Percentiles rank a stretch among this genome's conserved stretches.
Evolutionary conservation across 345 rosid genomes (phyloP).

Genomic region (Orychophragmus violaceus): DNA sequence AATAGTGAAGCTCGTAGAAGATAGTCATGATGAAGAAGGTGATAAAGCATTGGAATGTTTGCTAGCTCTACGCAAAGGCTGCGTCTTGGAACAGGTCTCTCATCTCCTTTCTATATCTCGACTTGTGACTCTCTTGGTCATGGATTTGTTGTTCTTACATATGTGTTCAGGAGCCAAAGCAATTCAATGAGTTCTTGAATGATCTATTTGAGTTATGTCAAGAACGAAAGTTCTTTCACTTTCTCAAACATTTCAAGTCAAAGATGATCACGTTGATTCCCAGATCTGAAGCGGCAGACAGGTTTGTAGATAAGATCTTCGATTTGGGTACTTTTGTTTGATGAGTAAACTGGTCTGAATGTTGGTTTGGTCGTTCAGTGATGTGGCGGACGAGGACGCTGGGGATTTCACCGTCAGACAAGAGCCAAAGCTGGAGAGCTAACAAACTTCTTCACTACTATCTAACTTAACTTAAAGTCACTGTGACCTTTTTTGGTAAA

Average conservation of each 20-base stretch:
- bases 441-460: neutral
- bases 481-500: neutral
- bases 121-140: neutral
- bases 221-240: constrained; percentile 32
- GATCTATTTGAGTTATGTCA: constrained; percentile 34
- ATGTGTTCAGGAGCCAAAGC: constrained; percentile 64
- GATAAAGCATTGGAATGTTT: constrained; percentile 59
- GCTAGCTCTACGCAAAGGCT: constrained; percentile 69
- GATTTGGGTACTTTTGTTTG: neutral
- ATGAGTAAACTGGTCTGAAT: neutral
- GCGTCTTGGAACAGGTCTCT: constrained; percentile 75
- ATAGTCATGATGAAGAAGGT: constrained; percentile 30
- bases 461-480: neutral
- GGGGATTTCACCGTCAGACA: constrained; percentile 34
- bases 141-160: no score
- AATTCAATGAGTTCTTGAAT: constrained; percentile 57
- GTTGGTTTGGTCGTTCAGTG: constrained; percentile 37
- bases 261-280: constrained; percentile 51
- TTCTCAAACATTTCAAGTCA: constrained; percentile 43
- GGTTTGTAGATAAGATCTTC: constrained; percentile 34
- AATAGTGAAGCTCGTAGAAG: constrained; percentile 44
- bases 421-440: constrained; percentile 28
- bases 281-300: constrained; percentile 78
- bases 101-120: constrained; percentile 5
- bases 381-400: constrained; percentile 57